Evolutionary conservation across 129 eudicot genomes (phyloP).

Genomic region (Smallanthus sonchifolius): DNA sequence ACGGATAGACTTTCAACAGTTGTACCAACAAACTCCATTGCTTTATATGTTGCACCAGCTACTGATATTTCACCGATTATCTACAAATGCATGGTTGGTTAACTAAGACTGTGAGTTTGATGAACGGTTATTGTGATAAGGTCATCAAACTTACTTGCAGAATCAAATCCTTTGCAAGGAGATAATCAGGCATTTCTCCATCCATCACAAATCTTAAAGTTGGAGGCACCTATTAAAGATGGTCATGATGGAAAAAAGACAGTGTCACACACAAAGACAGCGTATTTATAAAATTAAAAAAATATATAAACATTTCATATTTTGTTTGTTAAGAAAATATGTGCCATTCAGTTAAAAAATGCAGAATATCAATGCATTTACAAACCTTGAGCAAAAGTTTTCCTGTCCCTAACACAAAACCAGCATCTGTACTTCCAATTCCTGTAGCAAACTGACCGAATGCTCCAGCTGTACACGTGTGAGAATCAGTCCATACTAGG

Average conservation of each 20-base stretch:
- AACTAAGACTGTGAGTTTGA: not conserved
- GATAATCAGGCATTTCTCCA: constrained; percentile 71
- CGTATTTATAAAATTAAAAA: no score
- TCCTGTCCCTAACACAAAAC: constrained; percentile 78
- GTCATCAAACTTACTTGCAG: constrained; percentile 39
- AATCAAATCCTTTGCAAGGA: constrained; percentile 68
- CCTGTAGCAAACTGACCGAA: constrained; percentile 78
- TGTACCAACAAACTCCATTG: constrained; percentile 79
- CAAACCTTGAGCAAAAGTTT: constrained; percentile 86
- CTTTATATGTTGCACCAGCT: constrained; percentile 76
- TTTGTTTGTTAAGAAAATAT: no score
- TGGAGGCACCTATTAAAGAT: constrained; percentile 61
- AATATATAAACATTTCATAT: no score
- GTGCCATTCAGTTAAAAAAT: not conserved
- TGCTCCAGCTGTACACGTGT: constrained; percentile 81
- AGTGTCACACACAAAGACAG: no score
- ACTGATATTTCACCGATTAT: constrained; percentile 86
- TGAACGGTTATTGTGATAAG: not conserved
- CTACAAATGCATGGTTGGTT: constrained; percentile 29
- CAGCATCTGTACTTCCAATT: constrained; percentile 91
- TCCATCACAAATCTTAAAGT: constrained; percentile 67
- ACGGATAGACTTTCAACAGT: constrained; percentile 54
- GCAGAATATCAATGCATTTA: not conserved
- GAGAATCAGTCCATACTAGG: constrained; percentile 72
- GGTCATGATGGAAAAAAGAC: not conserved